Evolutionary conservation across 768 basidiomycete species (phyloP).

Genomic region (Russula emetica): DNA sequence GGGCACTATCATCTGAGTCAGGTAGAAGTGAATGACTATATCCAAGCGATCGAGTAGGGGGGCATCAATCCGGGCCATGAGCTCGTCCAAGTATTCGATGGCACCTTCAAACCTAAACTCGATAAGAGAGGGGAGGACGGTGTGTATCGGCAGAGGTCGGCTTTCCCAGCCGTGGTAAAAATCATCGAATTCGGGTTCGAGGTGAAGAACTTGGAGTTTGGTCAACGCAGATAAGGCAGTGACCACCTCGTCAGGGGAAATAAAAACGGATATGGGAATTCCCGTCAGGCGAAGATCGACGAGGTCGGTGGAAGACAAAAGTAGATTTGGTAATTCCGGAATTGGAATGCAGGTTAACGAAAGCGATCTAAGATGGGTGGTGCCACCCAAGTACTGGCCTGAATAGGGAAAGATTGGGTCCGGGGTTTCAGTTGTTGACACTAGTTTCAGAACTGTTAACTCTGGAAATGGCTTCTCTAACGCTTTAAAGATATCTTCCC

Average conservation of each 20-base stretch:
- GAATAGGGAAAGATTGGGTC: no score
- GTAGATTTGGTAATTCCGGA: not conserved
- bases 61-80: not conserved
- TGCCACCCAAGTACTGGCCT: not conserved
- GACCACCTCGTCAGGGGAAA: not conserved
- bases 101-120: not conserved
- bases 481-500: not conserved
- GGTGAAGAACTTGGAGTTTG: not conserved
- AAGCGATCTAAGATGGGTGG: not conserved
- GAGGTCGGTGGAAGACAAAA: not conserved
- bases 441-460: not conserved
- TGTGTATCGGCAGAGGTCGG: not conserved
- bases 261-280: no score
- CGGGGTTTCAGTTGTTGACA: not conserved
- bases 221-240: not conserved
- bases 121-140: not conserved
- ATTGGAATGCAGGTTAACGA: not conserved
- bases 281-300: not conserved
- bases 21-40: no score
- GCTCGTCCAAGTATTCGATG: not conserved
- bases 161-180: not conserved
- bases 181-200: not conserved
- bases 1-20: no score
- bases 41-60: not conserved
- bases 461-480: not conserved